These are phyloP conservation scores for Mentha longifolia DNA, from an alignment of 257 asterid genomes.

Conservation along the genomic window DNA sequence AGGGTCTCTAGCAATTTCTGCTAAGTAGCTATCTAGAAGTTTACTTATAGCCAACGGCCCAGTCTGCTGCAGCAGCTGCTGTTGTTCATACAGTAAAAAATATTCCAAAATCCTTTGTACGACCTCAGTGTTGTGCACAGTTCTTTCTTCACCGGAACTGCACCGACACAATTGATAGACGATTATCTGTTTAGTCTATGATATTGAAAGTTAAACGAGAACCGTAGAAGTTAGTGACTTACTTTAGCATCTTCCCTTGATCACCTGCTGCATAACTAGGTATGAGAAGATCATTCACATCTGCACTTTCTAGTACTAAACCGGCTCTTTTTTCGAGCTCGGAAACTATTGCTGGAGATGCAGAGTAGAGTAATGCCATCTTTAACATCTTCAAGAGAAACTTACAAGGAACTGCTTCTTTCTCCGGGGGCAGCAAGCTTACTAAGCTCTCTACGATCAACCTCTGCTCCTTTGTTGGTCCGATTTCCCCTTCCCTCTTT, in stretches of 20 bases:
- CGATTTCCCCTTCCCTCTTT: slow-evolving; percentile 43
- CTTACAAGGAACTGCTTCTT: slow-evolving; percentile 72
- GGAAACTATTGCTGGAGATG: slow-evolving; percentile 70
- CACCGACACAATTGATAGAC: slow-evolving; percentile 20
- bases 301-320: slow-evolving; percentile 64
- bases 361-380: slow-evolving; percentile 59
- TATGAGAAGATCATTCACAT: slow-evolving; percentile 66
- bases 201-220: slow-evolving; percentile 13
- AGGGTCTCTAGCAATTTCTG: slow-evolving; percentile 81
- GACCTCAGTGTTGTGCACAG: slow-evolving; percentile 58
- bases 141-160: slow-evolving; percentile 57
- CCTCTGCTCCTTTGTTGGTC: slow-evolving; percentile 53
- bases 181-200: neutral
- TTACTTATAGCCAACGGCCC: slow-evolving; percentile 58
- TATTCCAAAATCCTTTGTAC: slow-evolving; percentile 78
- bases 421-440: slow-evolving; percentile 70
- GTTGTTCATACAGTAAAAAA: slow-evolving; percentile 62
- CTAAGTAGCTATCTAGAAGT: slow-evolving; percentile 79
- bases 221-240: slow-evolving; percentile 39
- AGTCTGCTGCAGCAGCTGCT: slow-evolving; percentile 42
- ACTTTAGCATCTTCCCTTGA: slow-evolving; percentile 56
- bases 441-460: slow-evolving; percentile 69
- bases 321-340: slow-evolving; percentile 87
- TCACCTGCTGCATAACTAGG: slow-evolving; percentile 56
- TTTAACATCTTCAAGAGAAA: slow-evolving; percentile 68